Evolutionary conservation across 805 yeast genomes (phyloP).

Genomic region (Starmerella stigmatis): DNA sequence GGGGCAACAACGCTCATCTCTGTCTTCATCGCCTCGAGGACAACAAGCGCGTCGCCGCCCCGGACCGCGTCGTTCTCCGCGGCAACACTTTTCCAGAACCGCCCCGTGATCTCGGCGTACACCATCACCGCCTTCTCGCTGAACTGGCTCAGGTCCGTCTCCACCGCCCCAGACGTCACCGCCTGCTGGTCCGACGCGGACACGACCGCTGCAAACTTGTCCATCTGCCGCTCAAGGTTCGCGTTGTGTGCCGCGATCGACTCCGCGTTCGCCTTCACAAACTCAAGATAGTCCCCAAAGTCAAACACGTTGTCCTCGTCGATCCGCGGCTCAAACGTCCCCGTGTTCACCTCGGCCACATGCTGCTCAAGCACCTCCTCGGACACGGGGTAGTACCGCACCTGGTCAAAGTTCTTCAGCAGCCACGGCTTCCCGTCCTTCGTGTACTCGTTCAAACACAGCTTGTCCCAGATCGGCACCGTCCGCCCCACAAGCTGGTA

Average conservation of each 20-base stretch:
- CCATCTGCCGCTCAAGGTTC: conserved; percentile 59
- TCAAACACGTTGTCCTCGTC: conserved; percentile 65
- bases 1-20: conserved; percentile 84
- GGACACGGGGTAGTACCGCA: conserved; percentile 83
- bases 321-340: conserved; percentile 64
- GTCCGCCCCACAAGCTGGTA: conserved; percentile 95
- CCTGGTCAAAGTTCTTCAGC: conserved; percentile 83
- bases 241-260: conserved; percentile 47
- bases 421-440: conserved; percentile 70
- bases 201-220: conserved; percentile 74
- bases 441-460: conserved; percentile 40
- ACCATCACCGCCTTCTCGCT: conserved; percentile 74
- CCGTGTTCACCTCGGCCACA: conserved; percentile 67
- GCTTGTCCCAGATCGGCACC: conserved; percentile 94
- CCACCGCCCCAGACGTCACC: conserved; percentile 20
- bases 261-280: conserved; percentile 63
- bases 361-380: conserved; percentile 69
- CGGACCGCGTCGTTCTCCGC: conserved; percentile 64
- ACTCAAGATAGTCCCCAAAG: conserved; percentile 62
- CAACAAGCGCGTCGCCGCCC: conserved; percentile 69
- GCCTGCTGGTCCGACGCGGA: conserved; percentile 35
- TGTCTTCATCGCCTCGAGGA: conserved; percentile 97
- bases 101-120: conserved; percentile 91
- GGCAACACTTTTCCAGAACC: conserved; percentile 86
- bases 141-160: conserved; percentile 42